A percentile compares a stretch with the other conserved stretches of the same genome.
phyloP scores from a whole-genome alignment of 208 protist species.

The Endotrypanum monterogeii region DNA sequence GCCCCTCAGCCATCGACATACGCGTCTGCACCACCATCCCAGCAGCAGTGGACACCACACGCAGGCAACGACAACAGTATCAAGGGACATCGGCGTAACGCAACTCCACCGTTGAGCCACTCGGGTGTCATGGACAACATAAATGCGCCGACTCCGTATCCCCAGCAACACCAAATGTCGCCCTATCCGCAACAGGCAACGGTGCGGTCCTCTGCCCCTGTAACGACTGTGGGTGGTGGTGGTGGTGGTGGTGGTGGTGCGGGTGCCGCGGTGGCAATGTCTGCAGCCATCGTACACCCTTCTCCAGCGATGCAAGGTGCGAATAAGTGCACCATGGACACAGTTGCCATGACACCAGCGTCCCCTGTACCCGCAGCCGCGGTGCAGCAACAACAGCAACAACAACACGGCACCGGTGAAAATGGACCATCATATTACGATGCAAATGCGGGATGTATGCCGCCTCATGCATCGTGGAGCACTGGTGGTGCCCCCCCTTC shows the following conservation, averaged over 20 bases:
- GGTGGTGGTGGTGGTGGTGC: not conserved
- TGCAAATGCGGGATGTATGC: too few species aligned
- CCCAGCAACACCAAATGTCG: not conserved
- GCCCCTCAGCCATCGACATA: conserved; percentile 4
- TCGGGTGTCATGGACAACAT: not conserved
- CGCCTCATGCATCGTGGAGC: not conserved
- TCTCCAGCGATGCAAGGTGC: not conserved
- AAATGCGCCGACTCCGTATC: not conserved
- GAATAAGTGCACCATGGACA: not conserved
- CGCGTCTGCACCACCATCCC: not conserved
- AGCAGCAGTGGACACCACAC: not conserved
- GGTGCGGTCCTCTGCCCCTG: not conserved
- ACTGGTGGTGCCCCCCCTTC: not conserved
- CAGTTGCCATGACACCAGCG: not conserved
- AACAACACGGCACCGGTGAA: not conserved
- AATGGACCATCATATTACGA: not conserved
- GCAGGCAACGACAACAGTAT: conserved; percentile 1
- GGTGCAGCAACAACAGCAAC: conserved; percentile 27
- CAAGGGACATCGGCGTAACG: not conserved
- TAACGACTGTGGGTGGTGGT: not conserved
- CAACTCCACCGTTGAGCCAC: not conserved
- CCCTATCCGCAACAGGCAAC: not conserved
- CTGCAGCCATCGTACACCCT: not conserved
- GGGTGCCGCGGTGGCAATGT: not conserved
- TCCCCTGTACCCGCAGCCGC: not conserved